These are phyloP conservation scores for Persicaria tinctoria DNA, from an alignment of 148 eudicot genomes.

Conservation along the genomic window DNA sequence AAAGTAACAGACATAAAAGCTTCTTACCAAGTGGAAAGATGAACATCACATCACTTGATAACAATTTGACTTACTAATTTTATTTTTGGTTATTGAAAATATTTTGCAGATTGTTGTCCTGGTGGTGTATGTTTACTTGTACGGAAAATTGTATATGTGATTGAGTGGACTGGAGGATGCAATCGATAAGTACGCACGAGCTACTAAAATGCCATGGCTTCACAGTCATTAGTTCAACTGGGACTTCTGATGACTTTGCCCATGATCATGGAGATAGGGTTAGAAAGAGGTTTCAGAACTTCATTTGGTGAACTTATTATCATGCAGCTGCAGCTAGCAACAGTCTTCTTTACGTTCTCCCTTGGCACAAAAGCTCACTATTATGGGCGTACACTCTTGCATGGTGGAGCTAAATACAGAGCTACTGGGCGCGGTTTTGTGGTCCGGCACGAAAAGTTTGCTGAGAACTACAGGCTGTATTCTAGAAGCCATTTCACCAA, in stretches of 20 bases:
- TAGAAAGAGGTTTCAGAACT: constrained; percentile 53
- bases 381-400: constrained; percentile 60
- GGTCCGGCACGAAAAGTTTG: constrained; percentile 22
- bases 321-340: constrained; percentile 53
- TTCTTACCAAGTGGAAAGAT: not conserved
- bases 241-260: constrained; percentile 69
- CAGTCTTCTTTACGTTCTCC: constrained; percentile 52
- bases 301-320: constrained; percentile 56
- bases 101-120: constrained; percentile 61
- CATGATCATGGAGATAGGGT: constrained; percentile 58
- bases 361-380: constrained; percentile 57
- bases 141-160: constrained; percentile 60
- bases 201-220: constrained; percentile 71
- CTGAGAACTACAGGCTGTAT: constrained; percentile 25
- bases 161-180: constrained; percentile 66
- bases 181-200: constrained; percentile 45
- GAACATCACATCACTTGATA: not conserved
- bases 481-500: constrained; percentile 27
- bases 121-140: constrained; percentile 61
- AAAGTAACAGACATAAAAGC: not conserved
- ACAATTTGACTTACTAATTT: not conserved
- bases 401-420: constrained; percentile 67
- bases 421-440: constrained; percentile 37
- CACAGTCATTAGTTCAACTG: constrained; percentile 52
- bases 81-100: constrained; percentile 1